Evolutionary conservation across 495 filamentous ascomycete genomes (phyloP).

Genomic region (Penicillium daleae): DNA sequence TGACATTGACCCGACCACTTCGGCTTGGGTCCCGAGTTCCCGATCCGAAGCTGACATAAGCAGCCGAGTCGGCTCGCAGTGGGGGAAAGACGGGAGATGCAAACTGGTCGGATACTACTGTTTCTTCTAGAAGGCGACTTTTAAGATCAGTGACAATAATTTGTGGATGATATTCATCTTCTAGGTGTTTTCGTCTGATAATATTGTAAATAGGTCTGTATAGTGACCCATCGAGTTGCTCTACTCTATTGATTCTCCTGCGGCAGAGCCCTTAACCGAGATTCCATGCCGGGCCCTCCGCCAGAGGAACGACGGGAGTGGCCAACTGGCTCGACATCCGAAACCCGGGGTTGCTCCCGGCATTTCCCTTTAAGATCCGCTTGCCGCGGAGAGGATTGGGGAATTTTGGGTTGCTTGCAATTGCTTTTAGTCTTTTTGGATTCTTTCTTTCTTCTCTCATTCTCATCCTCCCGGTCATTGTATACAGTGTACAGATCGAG

Average conservation of each 20-base stretch:
- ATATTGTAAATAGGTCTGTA: not conserved
- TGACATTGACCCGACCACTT: constrained; percentile 1
- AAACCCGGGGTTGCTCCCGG: constrained; percentile 42
- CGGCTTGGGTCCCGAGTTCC: constrained; percentile 5
- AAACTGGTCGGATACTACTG: not conserved
- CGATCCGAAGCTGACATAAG: constrained; percentile 35
- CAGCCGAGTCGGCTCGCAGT: constrained; percentile 23
- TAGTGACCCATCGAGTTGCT: not conserved
- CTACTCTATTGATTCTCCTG: not conserved
- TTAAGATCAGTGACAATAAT: not conserved
- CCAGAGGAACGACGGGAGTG: constrained; percentile 25
- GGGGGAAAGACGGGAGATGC: constrained; percentile 7
- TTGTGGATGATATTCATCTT: not conserved
- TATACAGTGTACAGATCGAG: constrained; percentile 8
- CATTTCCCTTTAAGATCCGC: constrained; percentile 29
- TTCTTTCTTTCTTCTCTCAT: constrained; percentile 6
- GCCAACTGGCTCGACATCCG: constrained; percentile 29
- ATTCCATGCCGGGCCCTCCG: constrained; percentile 40
- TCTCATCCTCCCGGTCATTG: constrained; percentile 8
- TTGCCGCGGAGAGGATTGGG: constrained; percentile 17
- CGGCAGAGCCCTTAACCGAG: constrained; percentile 53
- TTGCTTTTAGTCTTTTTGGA: not conserved
- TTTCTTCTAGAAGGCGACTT: not conserved
- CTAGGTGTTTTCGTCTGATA: not conserved
- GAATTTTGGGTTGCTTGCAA: constrained; percentile 15